Evolutionary conservation across 2,329 filamentous ascomycete species (phyloP).

Genomic region (Didymosphaeria variabile): DNA sequence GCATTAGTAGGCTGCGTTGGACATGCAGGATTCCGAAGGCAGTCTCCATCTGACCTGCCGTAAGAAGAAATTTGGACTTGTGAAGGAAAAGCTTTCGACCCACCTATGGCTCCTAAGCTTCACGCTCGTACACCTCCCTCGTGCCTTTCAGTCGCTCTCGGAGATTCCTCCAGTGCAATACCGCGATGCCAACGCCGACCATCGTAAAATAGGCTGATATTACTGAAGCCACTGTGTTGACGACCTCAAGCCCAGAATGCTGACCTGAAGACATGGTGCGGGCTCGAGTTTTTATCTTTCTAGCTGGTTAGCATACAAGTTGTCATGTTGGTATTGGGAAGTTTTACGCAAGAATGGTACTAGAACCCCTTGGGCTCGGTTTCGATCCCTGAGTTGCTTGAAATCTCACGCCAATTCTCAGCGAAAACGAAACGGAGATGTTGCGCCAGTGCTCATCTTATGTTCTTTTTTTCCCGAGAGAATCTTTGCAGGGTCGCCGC

Average conservation of each 20-base stretch:
- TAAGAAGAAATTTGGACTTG: no score
- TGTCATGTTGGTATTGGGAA: background rate
- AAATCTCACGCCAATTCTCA: background rate
- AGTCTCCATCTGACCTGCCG: background rate
- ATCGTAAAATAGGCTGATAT: background rate
- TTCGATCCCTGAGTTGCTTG: background rate
- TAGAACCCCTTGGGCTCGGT: background rate
- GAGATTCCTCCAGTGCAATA: slow-evolving; percentile 1
- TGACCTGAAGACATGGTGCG: background rate
- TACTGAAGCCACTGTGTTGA: background rate
- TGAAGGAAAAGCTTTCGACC: background rate
- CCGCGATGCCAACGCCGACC: background rate
- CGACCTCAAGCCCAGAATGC: background rate
- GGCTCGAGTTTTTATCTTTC: background rate
- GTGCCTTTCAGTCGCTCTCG: background rate
- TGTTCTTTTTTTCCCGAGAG: background rate
- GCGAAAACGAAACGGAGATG: background rate
- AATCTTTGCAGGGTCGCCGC: background rate
- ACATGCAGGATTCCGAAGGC: background rate
- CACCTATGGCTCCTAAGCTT: background rate
- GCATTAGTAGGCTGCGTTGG: no score
- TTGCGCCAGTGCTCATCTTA: background rate
- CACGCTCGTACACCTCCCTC: background rate
- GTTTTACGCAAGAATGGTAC: background rate
- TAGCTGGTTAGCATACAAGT: background rate